Evolutionary conservation across 2,329 filamentous ascomycete species (phyloP).

Genomic region (Aspergillus novoparasiticus): DNA sequence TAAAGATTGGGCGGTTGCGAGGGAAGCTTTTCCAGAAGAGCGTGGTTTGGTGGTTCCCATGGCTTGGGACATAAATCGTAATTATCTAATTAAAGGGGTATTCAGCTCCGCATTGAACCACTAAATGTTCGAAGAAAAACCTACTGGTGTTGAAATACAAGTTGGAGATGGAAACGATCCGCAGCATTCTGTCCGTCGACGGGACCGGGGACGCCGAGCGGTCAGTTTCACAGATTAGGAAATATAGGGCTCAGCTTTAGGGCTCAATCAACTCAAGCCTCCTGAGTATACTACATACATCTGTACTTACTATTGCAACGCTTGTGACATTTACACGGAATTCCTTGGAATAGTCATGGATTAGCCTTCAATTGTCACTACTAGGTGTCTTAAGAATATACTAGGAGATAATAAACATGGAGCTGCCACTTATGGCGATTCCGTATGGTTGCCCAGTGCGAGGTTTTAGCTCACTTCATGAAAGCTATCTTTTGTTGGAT

Average conservation of each 20-base stretch:
- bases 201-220: conserved; percentile 16
- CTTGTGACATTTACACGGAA: neutral
- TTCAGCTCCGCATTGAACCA: neutral
- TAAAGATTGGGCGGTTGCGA: conserved; percentile 51
- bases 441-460: neutral
- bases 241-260: conserved; percentile 28
- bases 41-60: conserved; percentile 41
- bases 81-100: neutral
- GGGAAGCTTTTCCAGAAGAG: conserved; percentile 54
- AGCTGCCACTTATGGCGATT: neutral
- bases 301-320: neutral
- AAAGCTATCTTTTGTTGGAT: neutral
- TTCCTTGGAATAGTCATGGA: neutral
- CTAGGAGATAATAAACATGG: neutral
- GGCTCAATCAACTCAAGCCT: conserved; percentile 15
- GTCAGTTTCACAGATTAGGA: conserved; percentile 19
- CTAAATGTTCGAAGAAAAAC: neutral
- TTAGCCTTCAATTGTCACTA: neutral
- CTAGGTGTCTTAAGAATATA: neutral
- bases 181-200: conserved; percentile 13
- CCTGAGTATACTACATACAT: neutral
- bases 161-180: conserved; percentile 4
- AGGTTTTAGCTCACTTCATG: neutral
- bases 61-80: neutral
- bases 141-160: neutral